Conservation (phyloP, 257 asterid species). For the Agastache rugosa region DNA sequence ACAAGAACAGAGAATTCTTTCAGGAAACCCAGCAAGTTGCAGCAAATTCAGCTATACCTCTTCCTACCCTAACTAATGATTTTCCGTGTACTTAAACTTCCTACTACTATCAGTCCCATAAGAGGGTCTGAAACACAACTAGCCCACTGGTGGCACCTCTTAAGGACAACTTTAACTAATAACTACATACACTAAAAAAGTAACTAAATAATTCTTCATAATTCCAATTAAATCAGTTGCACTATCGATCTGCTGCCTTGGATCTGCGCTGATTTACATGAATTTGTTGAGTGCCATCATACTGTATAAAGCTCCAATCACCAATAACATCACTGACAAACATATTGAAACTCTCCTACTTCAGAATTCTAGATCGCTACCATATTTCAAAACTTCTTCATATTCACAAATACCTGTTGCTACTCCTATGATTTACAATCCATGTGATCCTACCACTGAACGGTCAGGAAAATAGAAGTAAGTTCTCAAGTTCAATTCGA, state of each 20-base stretch:
- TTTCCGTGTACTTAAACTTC: too few species aligned
- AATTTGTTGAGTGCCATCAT: neutral
- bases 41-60: neutral
- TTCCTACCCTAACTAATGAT: too few species aligned
- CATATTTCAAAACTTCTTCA: neutral
- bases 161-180: neutral
- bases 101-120: too few species aligned
- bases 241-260: neutral
- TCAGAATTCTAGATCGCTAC: neutral
- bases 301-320: neutral
- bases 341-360: neutral
- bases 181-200: neutral
- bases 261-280: too few species aligned
- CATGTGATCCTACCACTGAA: neutral
- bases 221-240: neutral
- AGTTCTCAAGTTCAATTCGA: neutral
- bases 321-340: neutral
- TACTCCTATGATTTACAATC: neutral
- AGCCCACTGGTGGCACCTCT: neutral
- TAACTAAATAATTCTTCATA: neutral
- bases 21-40: neutral
- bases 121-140: too few species aligned
- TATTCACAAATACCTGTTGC: neutral
- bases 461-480: neutral
- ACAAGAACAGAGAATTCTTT: neutral